Evolutionary conservation across 345 rosid species (phyloP).

Genomic region (Clarkia xantiana): DNA sequence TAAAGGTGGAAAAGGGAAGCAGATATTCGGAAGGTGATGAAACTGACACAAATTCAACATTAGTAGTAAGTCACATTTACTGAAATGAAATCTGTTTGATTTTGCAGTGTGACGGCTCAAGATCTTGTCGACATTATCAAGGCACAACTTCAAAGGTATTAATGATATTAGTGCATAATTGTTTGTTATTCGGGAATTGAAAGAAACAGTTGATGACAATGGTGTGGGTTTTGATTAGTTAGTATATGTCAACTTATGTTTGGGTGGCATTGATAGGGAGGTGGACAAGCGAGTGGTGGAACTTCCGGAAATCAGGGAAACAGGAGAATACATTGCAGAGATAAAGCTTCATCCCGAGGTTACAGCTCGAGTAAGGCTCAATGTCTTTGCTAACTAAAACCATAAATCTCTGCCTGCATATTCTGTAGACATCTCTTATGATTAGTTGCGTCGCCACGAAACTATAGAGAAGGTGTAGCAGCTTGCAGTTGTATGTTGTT

Average conservation of each 20-base stretch:
- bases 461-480: no score
- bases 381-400: conserved; percentile 54
- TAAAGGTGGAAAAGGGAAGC: conserved; percentile 85
- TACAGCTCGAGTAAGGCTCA: conserved; percentile 61
- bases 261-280: conserved; percentile 44
- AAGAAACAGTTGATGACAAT: no score
- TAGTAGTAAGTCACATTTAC: background rate
- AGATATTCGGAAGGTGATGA: conserved; percentile 67
- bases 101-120: conserved; percentile 78
- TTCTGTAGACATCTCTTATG: no score
- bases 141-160: conserved; percentile 82
- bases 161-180: no score
- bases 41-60: conserved; percentile 15
- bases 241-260: no score
- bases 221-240: background rate
- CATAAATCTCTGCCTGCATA: no score
- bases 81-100: conserved; percentile 9
- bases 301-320: conserved; percentile 85
- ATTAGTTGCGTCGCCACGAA: no score
- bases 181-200: no score
- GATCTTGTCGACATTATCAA: conserved; percentile 87
- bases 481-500: no score
- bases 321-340: conserved; percentile 82
- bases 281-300: conserved; percentile 66
- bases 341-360: conserved; percentile 94